Conservation (phyloP, 2,329 filamentous ascomycete species). For the Colletotrichum cuscutae region DNA sequence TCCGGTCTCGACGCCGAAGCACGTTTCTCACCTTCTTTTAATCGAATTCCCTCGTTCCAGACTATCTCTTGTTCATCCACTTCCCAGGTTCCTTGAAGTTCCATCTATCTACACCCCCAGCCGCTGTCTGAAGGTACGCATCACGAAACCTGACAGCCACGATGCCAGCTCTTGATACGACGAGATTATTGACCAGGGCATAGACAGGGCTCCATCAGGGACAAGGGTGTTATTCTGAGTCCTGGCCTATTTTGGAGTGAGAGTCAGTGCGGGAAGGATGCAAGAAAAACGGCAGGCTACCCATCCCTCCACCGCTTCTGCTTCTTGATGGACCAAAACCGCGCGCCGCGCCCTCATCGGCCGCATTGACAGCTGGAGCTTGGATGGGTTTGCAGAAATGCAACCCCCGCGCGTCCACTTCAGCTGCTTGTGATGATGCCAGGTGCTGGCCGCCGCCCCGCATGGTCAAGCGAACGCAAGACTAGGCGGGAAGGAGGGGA, state of each 20-base stretch:
- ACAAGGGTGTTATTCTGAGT: slow-evolving; percentile 5
- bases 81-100: neutral
- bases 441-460: neutral
- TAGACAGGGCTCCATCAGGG: neutral
- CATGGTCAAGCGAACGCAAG: neutral
- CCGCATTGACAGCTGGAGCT: slow-evolving; percentile 26
- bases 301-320: neutral
- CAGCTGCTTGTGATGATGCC: neutral
- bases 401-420: slow-evolving; percentile 15
- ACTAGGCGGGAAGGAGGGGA: neutral
- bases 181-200: slow-evolving; percentile 16
- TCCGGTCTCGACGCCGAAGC: neutral
- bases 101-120: neutral
- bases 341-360: neutral
- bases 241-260: neutral
- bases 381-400: neutral
- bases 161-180: slow-evolving; percentile 15
- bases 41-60: neutral
- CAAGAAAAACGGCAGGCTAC: neutral
- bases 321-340: neutral
- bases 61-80: neutral
- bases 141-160: slow-evolving; percentile 11
- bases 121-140: neutral
- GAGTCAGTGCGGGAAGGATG: slow-evolving; percentile 9
- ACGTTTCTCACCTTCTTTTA: slow-evolving; percentile 2